Base-by-base conservation (phyloP, 768 basidiomycete genomes). In the Suillus spraguei region DNA sequence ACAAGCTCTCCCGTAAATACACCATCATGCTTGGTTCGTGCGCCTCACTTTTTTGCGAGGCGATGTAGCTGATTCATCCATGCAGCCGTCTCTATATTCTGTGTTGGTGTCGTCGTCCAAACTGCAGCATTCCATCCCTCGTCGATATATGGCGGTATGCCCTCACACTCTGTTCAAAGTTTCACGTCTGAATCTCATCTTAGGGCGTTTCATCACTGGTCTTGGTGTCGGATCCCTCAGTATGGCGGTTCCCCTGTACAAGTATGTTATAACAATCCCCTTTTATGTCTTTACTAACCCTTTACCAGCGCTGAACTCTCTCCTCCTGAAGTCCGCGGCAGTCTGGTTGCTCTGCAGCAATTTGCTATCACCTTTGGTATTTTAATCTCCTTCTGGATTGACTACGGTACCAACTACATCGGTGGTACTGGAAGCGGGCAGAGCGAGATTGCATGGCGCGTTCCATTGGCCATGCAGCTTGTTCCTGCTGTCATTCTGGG, bases 171-270 rank as follows among this genome's bases (percentile, higher is more conserved):
- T 41, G 10, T 28, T 41, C 28, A 20, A 28, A 41, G 11, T n/a
- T 39, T 24, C 4, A 62, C 46, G 10, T n/a, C 36, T 54, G 54
- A 22, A 17, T 28, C 22, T 41, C 22, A 50, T 54, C 65, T 22
- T 64, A 75, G 80, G 90, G 60, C 86, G 91, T 33, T 92, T 91
- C 67, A 76, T 93, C 60, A 91, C 90, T 59, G 92, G 92, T 82
- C 76, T 92, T 52, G 92, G 90, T 56, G 89, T 94, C 20, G 92
- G 92, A 13, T 90, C 90, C 3, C 77, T 93, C 24, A 90, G 88
- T 68, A 92, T 92, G 90, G 83, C 84, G n/a, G 91, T 94, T 13
- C 92, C 92, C 1, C 80, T 93, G 42, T 92, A 90, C 80, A 92
- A 92, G 72, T 71, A 54, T 38, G 71, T 53, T 20, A 41, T 53